Evolutionary conservation across 352 stramenopile genomes (phyloP), one percentile per base, ranked within the genome.

Genomic region (Pythium aquatile): DNA sequence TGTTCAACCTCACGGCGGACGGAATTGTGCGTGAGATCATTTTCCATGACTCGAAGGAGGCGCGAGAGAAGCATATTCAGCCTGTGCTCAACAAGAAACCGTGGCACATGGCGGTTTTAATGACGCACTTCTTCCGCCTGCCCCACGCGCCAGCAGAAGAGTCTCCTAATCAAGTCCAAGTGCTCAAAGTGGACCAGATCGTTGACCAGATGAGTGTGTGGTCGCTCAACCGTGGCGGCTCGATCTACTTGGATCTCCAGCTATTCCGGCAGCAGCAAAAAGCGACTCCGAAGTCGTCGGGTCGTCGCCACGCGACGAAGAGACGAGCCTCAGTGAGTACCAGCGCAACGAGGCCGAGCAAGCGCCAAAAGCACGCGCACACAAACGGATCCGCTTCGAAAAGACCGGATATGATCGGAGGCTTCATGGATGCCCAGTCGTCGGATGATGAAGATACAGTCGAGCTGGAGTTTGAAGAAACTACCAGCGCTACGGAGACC

Each of bases 1-100:
- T 96, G 26, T 96, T 96, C 69, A 93, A 96, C 61, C 70, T 93
- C 28, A 96, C 87, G n/a, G 90, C 85, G 6, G 87, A 96, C 49
- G 75, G 77, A 11, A 92, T 96, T 49, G 85, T 96, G 49, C 85
- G 87, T 24, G 87, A 96, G 33, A 91, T 80, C 5, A 90, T 96
- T 42, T 96, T 96, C 53, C 79, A 91, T 51, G 84, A 96, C 64
- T 91, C 85, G 17, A 96, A 94, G 65, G 85, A 93, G 49, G 83
- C 87, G 4, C 77, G 83, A 0, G 87, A 96, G 66, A 93, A 93
- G 49, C 83, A 93, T 51, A 89, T 96, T 13, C 63, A 90, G 6
- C 85, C 83, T 2, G 81, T 93, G 47, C 93, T 93, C 54, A 82
- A 93, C 69, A 94, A 94, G 60, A 93, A 93, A 44, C 82, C 90